phyloP scores from a whole-genome alignment of 352 stramenopile genomes.

The Pythium brassicae region DNA sequence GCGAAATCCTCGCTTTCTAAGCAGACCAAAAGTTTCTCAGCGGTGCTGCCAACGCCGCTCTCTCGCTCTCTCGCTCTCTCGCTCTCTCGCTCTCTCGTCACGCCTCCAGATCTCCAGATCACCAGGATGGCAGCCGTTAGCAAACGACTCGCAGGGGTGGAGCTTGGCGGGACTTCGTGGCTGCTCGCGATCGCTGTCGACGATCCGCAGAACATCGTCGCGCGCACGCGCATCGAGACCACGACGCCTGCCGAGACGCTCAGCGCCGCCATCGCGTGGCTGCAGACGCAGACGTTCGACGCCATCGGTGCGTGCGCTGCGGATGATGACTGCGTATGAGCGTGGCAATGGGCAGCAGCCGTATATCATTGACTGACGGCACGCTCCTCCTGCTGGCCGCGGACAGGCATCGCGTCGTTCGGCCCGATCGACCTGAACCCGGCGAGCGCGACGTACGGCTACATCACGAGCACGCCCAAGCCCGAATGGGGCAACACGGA shows the following conservation, averaged over 20 bases:
- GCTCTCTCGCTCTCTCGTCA: too few species aligned
- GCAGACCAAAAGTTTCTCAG: too few species aligned
- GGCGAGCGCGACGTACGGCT: conserved; percentile 86
- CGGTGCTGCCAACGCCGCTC: too few species aligned
- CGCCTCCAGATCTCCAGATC: background rate
- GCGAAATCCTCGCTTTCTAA: too few species aligned
- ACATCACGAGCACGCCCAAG: conserved; percentile 95
- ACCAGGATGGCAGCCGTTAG: conserved; percentile 1
- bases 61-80: too few species aligned
- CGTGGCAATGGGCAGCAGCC: too few species aligned
- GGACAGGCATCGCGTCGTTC: conserved; percentile 92
- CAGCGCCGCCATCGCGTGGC: conserved; percentile 67
- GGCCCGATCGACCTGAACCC: conserved; percentile 88
- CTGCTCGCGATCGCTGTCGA: conserved; percentile 89
- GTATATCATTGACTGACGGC: background rate
- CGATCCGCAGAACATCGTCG: conserved; percentile 86
- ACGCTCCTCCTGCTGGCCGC: too few species aligned
- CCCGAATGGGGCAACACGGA: conserved; percentile 87
- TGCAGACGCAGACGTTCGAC: conserved; percentile 78
- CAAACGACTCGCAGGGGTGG: conserved; percentile 60
- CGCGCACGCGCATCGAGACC: conserved; percentile 77
- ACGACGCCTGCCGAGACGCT: conserved; percentile 87
- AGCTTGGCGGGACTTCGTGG: conserved; percentile 96
- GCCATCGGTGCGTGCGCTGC: conserved; percentile 38
- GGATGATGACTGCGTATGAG: too few species aligned